Evolutionary conservation across 176 grass and related monocot genomes (phyloP), one percentile per base, ranked within the genome.

Genomic region (Aegilops speltoides): DNA sequence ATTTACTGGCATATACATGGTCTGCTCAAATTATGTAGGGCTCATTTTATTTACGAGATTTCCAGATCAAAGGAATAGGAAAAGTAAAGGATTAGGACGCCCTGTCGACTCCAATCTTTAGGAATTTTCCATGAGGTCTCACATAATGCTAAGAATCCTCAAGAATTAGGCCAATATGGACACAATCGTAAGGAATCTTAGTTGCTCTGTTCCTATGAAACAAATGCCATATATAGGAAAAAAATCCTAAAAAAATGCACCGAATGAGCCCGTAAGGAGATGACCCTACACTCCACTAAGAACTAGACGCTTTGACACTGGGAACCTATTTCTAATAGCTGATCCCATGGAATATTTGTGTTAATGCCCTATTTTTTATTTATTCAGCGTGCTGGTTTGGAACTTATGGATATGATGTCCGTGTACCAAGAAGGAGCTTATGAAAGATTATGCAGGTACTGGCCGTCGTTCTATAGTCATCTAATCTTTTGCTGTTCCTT

Each of bases 381-480:
- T 81, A 33, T 77, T 74, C 89, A 99, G 94, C 92, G 94, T 83
- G 97, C 97, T 89, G 97, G 97, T 79, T 96, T 99, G 87, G 97
- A 99, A 84, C 97, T 99, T 84, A 99, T 99, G 97, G 97, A 99
- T 88, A 85, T 99, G 88, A 96, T 99, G 97, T 96, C 97, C 38
- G 90, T 99, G 50, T 99, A 99, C 90, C 97, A 99, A 99, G 97
- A 99, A 88, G 97, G 97, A 80, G 97, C 97, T 77, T 99, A 96
- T 45, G 97, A 99, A 87, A 93, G 94, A 80, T 86, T 99, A 57
- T 99, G 97, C 94, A 99, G 97, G 96, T 94, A 83, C 23, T 75
- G 48, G 7, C 17, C 70, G 23, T 76, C 52, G 19, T 82, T 77
- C 32, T 77, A 43, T 67, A 17, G 14, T 85, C 69, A 73, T 25